Conservation (phyloP, 345 rosid genomes). For the Sonneratia alba region DNA sequence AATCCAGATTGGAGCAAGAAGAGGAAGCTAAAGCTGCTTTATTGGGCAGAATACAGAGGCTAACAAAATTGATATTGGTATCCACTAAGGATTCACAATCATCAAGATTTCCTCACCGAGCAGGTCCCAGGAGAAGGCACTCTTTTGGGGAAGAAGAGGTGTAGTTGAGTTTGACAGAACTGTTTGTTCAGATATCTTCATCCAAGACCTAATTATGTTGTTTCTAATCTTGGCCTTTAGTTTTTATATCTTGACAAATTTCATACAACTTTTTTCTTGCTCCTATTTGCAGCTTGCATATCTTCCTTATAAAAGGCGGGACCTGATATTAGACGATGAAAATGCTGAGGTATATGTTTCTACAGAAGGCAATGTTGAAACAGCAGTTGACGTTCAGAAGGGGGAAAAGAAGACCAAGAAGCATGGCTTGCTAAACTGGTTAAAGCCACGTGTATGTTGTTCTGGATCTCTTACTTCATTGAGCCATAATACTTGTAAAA, state of each 20-base stretch:
- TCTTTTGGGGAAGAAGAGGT: slow-evolving; percentile 99
- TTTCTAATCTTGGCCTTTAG: not conserved
- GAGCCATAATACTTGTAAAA: not conserved
- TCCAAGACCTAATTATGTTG: not conserved
- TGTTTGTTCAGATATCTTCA: not conserved
- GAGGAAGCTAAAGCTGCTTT: slow-evolving; percentile 99
- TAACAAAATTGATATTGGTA: slow-evolving; percentile 92
- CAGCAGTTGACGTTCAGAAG: slow-evolving; percentile 40
- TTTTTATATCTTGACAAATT: not conserved
- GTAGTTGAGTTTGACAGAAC: not conserved
- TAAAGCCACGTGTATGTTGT: slow-evolving; percentile 68
- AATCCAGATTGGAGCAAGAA: slow-evolving; percentile 92
- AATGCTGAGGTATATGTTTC: slow-evolving; percentile 72
- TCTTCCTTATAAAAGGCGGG: slow-evolving; percentile 91
- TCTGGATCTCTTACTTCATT: slow-evolving; percentile 7
- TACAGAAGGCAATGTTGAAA: slow-evolving; percentile 56
- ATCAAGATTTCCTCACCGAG: slow-evolving; percentile 55
- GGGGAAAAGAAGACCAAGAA: slow-evolving; percentile 85
- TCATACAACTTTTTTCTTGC: not conserved
- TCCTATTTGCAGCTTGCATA: slow-evolving; percentile 72
- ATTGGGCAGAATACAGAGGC: slow-evolving; percentile 81
- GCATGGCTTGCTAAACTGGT: slow-evolving; percentile 90
- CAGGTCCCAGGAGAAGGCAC: slow-evolving; percentile 88
- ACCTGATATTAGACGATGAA: slow-evolving; percentile 86
- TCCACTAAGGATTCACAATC: slow-evolving; percentile 81